Percentiles rank a stretch among this genome's conserved stretches.
Evolutionary conservation across 2,329 filamentous ascomycete genomes (phyloP).

Genomic region (Stachybotrys elegans): DNA sequence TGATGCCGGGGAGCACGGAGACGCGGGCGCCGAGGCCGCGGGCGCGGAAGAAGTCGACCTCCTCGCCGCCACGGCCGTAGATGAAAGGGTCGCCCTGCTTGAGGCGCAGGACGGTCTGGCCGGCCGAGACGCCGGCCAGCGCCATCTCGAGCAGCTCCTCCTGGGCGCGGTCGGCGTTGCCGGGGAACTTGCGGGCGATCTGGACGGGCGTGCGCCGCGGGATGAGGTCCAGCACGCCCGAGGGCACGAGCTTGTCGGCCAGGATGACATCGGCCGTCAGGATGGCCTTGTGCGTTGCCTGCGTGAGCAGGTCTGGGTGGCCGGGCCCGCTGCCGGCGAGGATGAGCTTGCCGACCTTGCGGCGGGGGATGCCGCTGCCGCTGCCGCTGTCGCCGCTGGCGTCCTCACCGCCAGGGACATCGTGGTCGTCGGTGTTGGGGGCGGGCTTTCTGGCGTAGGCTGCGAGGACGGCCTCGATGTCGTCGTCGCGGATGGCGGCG

Average conservation of each 20-base stretch:
- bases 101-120: constrained; percentile 77
- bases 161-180: constrained; percentile 91
- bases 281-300: constrained; percentile 73
- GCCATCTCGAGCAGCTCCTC: constrained; percentile 81
- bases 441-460: constrained; percentile 51
- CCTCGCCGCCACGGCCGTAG: constrained; percentile 91
- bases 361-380: constrained; percentile 13
- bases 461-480: constrained; percentile 71
- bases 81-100: constrained; percentile 98
- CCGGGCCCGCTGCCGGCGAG: constrained; percentile 90
- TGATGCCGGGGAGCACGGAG: constrained; percentile 81
- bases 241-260: constrained; percentile 80
- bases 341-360: constrained; percentile 64
- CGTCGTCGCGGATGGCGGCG: constrained; percentile 71
- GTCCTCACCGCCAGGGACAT: no score
- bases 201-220: constrained; percentile 83
- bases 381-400: constrained; percentile 11
- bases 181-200: constrained; percentile 95
- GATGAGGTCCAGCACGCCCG: constrained; percentile 80
- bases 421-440: constrained; percentile 15
- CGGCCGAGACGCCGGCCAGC: constrained; percentile 57
- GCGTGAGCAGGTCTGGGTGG: constrained; percentile 85
- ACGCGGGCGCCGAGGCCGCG: constrained; percentile 62
- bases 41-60: constrained; percentile 75
- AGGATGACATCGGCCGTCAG: constrained; percentile 71